These are phyloP conservation scores for Apiospora hydei DNA, from an alignment of 2,329 filamentous ascomycete genomes.

Conservation along the genomic window DNA sequence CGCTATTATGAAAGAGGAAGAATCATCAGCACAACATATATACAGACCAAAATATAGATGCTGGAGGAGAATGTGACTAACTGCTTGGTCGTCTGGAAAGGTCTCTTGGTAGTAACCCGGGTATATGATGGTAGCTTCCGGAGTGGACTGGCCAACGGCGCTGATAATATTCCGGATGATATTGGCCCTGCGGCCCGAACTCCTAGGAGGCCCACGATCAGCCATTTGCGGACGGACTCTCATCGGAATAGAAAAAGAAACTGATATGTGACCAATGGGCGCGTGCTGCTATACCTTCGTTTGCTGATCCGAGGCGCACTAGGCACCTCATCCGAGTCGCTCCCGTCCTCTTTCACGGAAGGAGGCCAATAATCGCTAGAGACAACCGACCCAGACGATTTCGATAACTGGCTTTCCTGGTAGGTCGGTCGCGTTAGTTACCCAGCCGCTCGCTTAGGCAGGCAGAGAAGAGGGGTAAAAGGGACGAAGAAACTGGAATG, in stretches of 20 bases:
- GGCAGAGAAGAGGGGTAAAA: background rate
- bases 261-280: background rate
- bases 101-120: slow-evolving; percentile 1
- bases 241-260: background rate
- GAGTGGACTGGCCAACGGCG: slow-evolving; percentile 6
- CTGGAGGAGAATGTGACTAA: background rate
- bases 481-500: background rate
- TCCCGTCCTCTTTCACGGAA: background rate
- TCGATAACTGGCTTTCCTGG: slow-evolving; percentile 4
- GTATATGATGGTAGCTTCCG: background rate
- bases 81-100: slow-evolving; percentile 2
- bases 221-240: background rate
- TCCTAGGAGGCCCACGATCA: background rate
- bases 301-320: slow-evolving; percentile 1
- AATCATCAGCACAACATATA: background rate
- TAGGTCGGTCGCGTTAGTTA: background rate
- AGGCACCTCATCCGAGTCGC: slow-evolving; percentile 1
- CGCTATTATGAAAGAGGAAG: background rate
- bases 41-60: background rate
- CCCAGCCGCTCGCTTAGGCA: background rate
- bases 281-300: background rate
- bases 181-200: slow-evolving; percentile 13
- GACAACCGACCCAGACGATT: background rate
- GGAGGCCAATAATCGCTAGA: slow-evolving; percentile 15
- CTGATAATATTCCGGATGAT: slow-evolving; percentile 14